Evolutionary conservation across 2,329 filamentous ascomycete species (phyloP).

Genomic region (Penicillium psychrosexuale): DNA sequence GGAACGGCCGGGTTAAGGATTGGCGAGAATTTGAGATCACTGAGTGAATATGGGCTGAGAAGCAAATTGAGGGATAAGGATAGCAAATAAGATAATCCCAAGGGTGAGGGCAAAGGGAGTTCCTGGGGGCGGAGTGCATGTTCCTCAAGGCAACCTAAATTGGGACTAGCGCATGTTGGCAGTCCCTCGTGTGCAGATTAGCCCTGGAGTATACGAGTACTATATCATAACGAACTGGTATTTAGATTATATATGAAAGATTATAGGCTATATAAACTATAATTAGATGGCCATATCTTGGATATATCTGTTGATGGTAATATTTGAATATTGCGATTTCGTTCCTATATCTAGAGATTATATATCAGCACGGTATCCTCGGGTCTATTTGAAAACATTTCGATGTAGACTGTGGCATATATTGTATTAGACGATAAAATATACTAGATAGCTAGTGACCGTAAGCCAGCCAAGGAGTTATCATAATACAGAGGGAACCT

Average conservation of each 20-base stretch:
- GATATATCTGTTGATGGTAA: neutral
- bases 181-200: neutral
- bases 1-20: constrained; percentile 8
- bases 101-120: constrained; percentile 15
- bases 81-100: constrained; percentile 9
- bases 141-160: constrained; percentile 17
- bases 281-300: neutral
- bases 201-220: neutral
- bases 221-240: neutral
- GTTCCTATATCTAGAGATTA: neutral
- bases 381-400: neutral
- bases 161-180: constrained; percentile 19
- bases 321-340: too few species aligned
- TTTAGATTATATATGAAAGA: neutral
- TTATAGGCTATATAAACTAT: too few species aligned
- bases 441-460: neutral
- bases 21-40: neutral
- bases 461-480: neutral
- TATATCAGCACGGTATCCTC: neutral
- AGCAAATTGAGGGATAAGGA: constrained; percentile 15
- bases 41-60: neutral
- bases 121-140: constrained; percentile 16
- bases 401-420: neutral
- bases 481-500: neutral
- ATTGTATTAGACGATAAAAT: neutral